Evolutionary conservation across 306 rosid genomes (phyloP).

Genomic region (Myrica gale): DNA sequence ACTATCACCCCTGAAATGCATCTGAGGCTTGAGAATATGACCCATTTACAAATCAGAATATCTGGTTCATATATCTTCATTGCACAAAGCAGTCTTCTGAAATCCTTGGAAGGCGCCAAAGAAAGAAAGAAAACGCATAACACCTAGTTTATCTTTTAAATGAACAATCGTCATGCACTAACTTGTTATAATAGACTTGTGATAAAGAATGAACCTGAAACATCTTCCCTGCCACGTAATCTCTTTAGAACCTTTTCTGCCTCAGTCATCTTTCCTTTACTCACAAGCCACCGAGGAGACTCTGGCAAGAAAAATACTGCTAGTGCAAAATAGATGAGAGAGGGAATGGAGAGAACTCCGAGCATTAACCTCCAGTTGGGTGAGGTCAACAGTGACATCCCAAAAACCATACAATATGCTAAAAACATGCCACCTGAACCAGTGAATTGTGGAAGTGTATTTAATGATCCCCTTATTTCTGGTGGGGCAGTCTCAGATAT

Average conservation of each 20-base stretch:
- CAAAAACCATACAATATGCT: constrained; percentile 71
- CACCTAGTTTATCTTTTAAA: neutral
- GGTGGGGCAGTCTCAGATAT: constrained; percentile 86
- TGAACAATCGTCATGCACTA: neutral
- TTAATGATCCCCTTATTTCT: constrained; percentile 72
- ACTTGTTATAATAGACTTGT: neutral
- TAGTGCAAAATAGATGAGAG: constrained; percentile 53
- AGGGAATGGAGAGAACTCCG: constrained; percentile 69
- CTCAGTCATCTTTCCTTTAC: constrained; percentile 78
- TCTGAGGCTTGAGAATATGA: neutral
- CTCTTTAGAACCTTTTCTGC: constrained; percentile 71
- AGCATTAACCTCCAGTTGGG: constrained; percentile 84
- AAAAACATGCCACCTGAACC: constrained; percentile 84
- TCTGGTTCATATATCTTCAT: neutral
- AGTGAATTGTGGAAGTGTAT: constrained; percentile 80
- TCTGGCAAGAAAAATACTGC: constrained; percentile 75
- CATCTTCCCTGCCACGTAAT: constrained; percentile 80
- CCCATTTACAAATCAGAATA: neutral
- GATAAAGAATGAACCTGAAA: constrained; percentile 54
- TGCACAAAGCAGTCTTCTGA: neutral
- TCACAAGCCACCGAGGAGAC: constrained; percentile 89
- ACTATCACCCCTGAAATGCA: neutral
- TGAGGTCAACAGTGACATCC: constrained; percentile 50
- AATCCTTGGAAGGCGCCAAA: neutral
- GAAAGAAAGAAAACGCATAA: neutral